Conservation (phyloP, 441 rosid species). For the Gossypium davidsonii region DNA sequence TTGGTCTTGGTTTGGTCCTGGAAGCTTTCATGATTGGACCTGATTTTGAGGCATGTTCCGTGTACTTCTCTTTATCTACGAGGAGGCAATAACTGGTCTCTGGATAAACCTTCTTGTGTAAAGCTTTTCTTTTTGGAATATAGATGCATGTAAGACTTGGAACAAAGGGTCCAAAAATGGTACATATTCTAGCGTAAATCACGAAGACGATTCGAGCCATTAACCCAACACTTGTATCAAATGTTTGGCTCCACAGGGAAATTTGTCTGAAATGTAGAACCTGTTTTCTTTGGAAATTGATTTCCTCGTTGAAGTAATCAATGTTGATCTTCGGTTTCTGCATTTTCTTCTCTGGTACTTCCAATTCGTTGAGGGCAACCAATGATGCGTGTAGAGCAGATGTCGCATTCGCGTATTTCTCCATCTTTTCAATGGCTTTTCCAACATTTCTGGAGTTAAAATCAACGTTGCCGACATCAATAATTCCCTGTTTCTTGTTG, state of each 20-base stretch:
- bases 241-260: slow-evolving; percentile 39
- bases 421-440: slow-evolving; percentile 30
- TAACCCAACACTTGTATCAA: slow-evolving; percentile 25
- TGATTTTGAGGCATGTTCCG: slow-evolving; percentile 9
- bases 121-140: neutral
- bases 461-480: slow-evolving; percentile 11
- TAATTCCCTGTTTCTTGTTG: slow-evolving; percentile 23
- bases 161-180: slow-evolving; percentile 26
- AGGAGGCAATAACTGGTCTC: slow-evolving; percentile 15
- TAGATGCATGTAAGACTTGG: slow-evolving; percentile 16
- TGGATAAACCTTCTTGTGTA: slow-evolving; percentile 21
- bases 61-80: neutral
- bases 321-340: slow-evolving; percentile 22
- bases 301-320: slow-evolving; percentile 26
- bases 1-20: neutral
- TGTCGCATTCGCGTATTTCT: slow-evolving; percentile 29
- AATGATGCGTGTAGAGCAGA: slow-evolving; percentile 18
- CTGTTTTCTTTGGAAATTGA: slow-evolving; percentile 26
- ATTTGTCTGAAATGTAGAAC: slow-evolving; percentile 26
- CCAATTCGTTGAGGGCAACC: slow-evolving; percentile 31
- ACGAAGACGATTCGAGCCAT: slow-evolving; percentile 26
- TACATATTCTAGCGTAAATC: slow-evolving; percentile 29
- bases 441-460: slow-evolving; percentile 15
- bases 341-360: slow-evolving; percentile 29
- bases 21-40: slow-evolving; percentile 19